A percentile compares a stretch with the other conserved stretches of the same genome.
phyloP scores from a whole-genome alignment of 257 asterid species.

The Solanum appendiculatum region DNA sequence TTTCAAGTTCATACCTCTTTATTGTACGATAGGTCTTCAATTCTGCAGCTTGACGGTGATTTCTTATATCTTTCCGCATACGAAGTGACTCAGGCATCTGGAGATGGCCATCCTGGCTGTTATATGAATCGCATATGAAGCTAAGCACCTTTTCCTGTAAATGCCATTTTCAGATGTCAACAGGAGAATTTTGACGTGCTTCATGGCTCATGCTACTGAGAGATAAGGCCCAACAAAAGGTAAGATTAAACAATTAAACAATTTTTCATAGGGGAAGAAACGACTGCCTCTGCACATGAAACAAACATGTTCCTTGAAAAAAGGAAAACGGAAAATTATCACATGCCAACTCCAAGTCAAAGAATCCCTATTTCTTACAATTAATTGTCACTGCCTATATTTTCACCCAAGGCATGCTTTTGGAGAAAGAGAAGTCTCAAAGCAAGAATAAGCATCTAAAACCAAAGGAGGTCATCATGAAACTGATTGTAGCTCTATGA shows the following conservation, averaged over 20 bases:
- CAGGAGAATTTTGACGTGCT: neutral
- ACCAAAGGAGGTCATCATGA: neutral
- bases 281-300: neutral
- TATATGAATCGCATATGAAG: slow-evolving; percentile 62
- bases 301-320: neutral
- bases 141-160: slow-evolving; percentile 62
- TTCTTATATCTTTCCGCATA: slow-evolving; percentile 59
- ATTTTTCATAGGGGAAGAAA: neutral
- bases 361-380: neutral
- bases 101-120: slow-evolving; percentile 32
- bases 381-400: neutral
- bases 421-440: neutral
- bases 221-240: neutral
- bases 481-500: neutral
- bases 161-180: neutral
- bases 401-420: neutral
- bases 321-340: neutral
- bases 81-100: slow-evolving; percentile 57
- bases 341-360: neutral
- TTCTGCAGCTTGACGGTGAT: slow-evolving; percentile 30
- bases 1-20: slow-evolving; percentile 45
- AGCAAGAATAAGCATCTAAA: neutral
- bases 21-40: slow-evolving; percentile 64
- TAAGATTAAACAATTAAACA: neutral
- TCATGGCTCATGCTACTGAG: neutral